Evolutionary conservation across 257 asterid genomes (phyloP).

Genomic region (Plectranthus barbatus): DNA sequence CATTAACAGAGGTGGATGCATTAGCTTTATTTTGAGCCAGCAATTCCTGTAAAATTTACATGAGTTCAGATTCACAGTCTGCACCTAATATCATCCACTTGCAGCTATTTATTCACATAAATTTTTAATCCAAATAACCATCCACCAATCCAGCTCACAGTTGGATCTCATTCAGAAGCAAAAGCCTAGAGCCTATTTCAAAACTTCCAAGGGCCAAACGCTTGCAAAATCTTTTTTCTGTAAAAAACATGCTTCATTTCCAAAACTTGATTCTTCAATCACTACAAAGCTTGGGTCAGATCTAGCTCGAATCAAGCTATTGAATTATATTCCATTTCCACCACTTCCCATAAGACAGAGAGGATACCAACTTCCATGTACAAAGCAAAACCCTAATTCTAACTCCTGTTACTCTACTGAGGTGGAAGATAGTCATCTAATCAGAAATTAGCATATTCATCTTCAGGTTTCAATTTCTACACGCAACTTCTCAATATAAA

Average conservation of each 20-base stretch:
- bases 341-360: neutral
- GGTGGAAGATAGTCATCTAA: neutral
- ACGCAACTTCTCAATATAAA: neutral
- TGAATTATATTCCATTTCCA: neutral
- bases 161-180: neutral
- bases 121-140: neutral
- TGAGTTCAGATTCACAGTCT: slow-evolving; percentile 8
- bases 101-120: neutral
- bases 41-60: slow-evolving; percentile 46
- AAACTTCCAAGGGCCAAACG: neutral
- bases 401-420: neutral
- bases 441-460: neutral
- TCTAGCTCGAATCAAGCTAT: neutral
- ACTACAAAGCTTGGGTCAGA: neutral
- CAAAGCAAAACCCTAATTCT: too few species aligned
- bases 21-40: slow-evolving; percentile 53
- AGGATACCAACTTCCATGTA: neutral
- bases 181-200: neutral
- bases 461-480: neutral
- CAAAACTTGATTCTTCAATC: neutral
- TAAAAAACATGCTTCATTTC: neutral
- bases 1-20: slow-evolving; percentile 41
- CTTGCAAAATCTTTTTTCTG: neutral
- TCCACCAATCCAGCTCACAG: neutral
- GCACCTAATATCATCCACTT: neutral